Evolutionary conservation across 1,139 yeast species (phyloP), one percentile per base, ranked within the genome.

Genomic region (Barnettozyma hawaiiensis): DNA sequence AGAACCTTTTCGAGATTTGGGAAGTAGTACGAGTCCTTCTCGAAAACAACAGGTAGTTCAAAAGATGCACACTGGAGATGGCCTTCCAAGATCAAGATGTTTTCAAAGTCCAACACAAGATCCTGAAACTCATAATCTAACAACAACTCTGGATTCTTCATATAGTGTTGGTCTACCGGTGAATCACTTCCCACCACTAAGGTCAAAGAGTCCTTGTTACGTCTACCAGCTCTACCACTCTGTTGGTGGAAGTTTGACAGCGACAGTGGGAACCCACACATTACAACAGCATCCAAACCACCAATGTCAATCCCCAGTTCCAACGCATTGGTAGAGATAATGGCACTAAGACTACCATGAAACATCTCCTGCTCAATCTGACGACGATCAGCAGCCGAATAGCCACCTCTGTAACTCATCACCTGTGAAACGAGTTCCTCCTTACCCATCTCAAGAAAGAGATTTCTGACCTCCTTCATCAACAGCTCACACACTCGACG

Each of bases 261-360:
- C 48, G 95, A 85, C 33, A 78, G 67, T 0, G 98, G 98, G 51
- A 92, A 94, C 0, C 97, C 97, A 55, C 95, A 87, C 62, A 89
- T 78, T 2, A 92, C 66, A 0, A 90, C 97, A 1, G 95, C 89
- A 63, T 92, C 98, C 41, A 92, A 67, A 20, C 84, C 85, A 37
- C 97, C 95, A 49, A 92, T 83, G 67, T 92, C 98, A 41, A 92
- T 86, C 39, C 99, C 99, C 41, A 92, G 70, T 59, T 92, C 99
- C 46, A 92, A 66, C 0, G 99, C 98, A 63, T 89, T 89, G 0
- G 99, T 94, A 0, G 98, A 95, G 4, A 92, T 78, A 23, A 94
- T 85, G 0, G 96, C 97, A 43, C 82, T 69, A 22, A 92, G 64
- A 42, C 79, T 76, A 0, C 97, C 97, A 45, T 75, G 76, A 60